phyloP scores from a whole-genome alignment of 371 early-diverging fungal species.

The Rhizopus arrhizus region DNA sequence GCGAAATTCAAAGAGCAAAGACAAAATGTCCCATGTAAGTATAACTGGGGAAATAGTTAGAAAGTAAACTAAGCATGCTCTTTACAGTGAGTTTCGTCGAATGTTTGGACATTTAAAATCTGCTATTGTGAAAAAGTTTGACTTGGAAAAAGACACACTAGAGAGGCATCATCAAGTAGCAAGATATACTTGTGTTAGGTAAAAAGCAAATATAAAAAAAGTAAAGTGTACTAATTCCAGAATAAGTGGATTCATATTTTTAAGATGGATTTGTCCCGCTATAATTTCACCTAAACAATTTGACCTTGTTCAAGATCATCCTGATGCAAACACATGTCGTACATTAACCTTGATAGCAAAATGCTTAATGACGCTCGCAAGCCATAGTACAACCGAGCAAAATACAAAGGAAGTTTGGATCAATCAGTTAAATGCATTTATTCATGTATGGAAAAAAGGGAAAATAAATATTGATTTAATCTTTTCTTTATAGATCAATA shows the following conservation, averaged over 20 bases:
- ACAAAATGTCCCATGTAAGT: constrained; percentile 36
- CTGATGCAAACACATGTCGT: constrained; percentile 65
- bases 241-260: constrained; percentile 77
- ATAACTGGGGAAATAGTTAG: not conserved
- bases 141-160: constrained; percentile 23
- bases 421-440: constrained; percentile 66
- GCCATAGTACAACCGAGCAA: constrained; percentile 66
- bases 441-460: constrained; percentile 34
- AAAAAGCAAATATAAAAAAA: not conserved
- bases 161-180: constrained; percentile 36
- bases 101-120: constrained; percentile 59
- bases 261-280: constrained; percentile 84
- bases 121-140: constrained; percentile 36
- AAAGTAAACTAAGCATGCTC: not conserved
- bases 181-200: constrained; percentile 55
- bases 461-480: not conserved
- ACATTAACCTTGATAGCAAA: constrained; percentile 82
- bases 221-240: not conserved
- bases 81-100: constrained; percentile 41
- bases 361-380: constrained; percentile 75
- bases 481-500: constrained; percentile 31
- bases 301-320: constrained; percentile 63
- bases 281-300: constrained; percentile 83
- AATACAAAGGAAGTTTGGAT: constrained; percentile 82
- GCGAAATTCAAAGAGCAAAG: constrained; percentile 26